Evolutionary conservation across 169 alveolate genomes (phyloP), one percentile per base, ranked within the genome.

Genomic region (Plasmodium sp.): DNA sequence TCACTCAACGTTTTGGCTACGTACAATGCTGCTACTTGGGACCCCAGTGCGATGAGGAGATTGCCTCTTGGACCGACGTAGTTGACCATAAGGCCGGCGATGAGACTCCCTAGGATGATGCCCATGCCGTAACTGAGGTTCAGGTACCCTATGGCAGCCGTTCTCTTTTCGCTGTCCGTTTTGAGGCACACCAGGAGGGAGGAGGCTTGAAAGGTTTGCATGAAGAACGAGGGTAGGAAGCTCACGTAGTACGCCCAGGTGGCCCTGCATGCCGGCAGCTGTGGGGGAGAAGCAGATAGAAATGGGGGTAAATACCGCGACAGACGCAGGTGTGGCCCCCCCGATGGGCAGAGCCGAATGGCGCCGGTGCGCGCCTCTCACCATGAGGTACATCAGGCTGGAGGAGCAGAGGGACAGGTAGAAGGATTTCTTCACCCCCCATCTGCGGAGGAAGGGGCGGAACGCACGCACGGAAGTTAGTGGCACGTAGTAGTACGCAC

Each of bases 121-220:
- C 93, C 93, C 41, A 77, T 18, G 5, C 93, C 93, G 45, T 86
- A 86, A 54, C 93, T 86, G 41, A 86, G 71, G 45, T 86, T 86
- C 6, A 86, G 45, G 81, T 86, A 86, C 1, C 93, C 93, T 27
- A 86, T 75, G 1, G 93, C 93, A 3, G 86, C 83, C 1, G 93
- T 86, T 22, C 93, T 86, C 22, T 86, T 86, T 34, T 86, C 72
- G 48, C 54, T 51, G 45, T 86, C 85, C 3, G 93, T 86, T 43
- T 86, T 86, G 58, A 86, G 71, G 48, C 93, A 86, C 16, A 86
- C 93, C 14, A 86, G 34, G 0, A 86, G 31, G 48, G 93, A 86
- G 1, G 93, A 86, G 31, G 85, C 93, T 86, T 86, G 93, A 33
- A 86, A 86, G 9, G 93, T 67, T 86, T 86, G 93, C 93, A 86